phyloP scores from a whole-genome alignment of 441 rosid genomes.

The Corymbia citriodora region DNA sequence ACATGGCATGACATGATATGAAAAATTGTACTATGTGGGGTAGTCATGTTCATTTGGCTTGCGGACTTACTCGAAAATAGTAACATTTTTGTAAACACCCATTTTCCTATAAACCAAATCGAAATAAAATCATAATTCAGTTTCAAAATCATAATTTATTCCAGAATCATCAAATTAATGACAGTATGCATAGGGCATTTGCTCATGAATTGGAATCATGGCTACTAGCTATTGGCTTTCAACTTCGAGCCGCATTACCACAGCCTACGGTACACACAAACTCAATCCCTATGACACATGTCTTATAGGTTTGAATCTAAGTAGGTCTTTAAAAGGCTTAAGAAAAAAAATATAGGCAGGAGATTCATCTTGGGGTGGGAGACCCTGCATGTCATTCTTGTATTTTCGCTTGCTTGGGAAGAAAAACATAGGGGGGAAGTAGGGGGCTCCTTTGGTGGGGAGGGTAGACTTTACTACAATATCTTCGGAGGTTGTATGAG shows the following conservation, averaged over 20 bases:
- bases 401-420: too few species aligned
- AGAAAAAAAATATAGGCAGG: too few species aligned
- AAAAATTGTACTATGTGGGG: neutral
- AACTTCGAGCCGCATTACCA: neutral
- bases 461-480: too few species aligned
- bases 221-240: neutral
- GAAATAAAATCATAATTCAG: neutral
- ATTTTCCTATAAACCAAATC: neutral
- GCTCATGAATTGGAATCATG: neutral
- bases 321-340: too few species aligned
- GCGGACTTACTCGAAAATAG: neutral
- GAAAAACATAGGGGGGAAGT: too few species aligned
- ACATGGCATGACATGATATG: neutral
- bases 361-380: too few species aligned
- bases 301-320: neutral
- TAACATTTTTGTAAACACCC: neutral
- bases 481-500: too few species aligned
- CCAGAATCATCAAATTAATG: too few species aligned
- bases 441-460: too few species aligned
- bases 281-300: neutral
- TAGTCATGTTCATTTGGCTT: neutral
- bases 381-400: too few species aligned
- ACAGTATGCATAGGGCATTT: neutral
- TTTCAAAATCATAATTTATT: too few species aligned
- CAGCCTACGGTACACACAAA: neutral